A percentile compares a stretch with the other conserved stretches of the same genome.
Conservation (phyloP, 495 filamentous ascomycete genomes). For the Hypoxylon perforatum region DNA sequence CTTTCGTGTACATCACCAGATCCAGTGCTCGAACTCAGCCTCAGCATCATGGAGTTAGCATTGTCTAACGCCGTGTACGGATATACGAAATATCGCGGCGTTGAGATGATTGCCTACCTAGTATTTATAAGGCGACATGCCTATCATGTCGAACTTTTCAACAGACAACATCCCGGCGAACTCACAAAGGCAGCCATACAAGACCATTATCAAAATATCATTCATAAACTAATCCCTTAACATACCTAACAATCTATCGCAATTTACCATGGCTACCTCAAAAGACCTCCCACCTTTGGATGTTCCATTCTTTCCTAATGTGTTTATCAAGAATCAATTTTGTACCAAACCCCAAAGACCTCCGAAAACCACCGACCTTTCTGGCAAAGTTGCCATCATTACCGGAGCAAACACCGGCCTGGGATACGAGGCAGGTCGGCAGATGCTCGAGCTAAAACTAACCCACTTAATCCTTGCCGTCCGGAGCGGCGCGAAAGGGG, state of each 20-base stretch:
- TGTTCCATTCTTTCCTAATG: slow-evolving; percentile 20
- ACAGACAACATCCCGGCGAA: too few relatives aligned
- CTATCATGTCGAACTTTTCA: background rate
- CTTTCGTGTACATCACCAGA: background rate
- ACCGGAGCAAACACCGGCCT: slow-evolving; percentile 62
- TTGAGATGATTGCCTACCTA: background rate
- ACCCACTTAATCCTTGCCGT: slow-evolving; percentile 65
- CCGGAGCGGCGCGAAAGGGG: slow-evolving; percentile 60
- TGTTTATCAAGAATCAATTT: slow-evolving; percentile 50
- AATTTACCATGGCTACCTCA: slow-evolving; percentile 19
- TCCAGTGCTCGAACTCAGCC: background rate
- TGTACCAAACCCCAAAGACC: slow-evolving; percentile 42
- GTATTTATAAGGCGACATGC: slow-evolving; percentile 4
- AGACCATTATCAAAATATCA: background rate
- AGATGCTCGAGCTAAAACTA: slow-evolving; percentile 59
- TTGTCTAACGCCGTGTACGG: slow-evolving; percentile 5
- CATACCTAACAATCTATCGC: background rate
- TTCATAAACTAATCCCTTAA: background rate
- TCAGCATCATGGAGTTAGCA: background rate
- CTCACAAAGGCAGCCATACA: background rate
- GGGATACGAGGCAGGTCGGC: slow-evolving; percentile 58
- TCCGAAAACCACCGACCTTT: slow-evolving; percentile 36
- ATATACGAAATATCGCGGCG: background rate
- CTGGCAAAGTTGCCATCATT: slow-evolving; percentile 58
- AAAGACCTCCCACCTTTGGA: slow-evolving; percentile 29